Evolutionary conservation across 495 filamentous ascomycete genomes (phyloP).

Genomic region (Lentithecium fluviatile): DNA sequence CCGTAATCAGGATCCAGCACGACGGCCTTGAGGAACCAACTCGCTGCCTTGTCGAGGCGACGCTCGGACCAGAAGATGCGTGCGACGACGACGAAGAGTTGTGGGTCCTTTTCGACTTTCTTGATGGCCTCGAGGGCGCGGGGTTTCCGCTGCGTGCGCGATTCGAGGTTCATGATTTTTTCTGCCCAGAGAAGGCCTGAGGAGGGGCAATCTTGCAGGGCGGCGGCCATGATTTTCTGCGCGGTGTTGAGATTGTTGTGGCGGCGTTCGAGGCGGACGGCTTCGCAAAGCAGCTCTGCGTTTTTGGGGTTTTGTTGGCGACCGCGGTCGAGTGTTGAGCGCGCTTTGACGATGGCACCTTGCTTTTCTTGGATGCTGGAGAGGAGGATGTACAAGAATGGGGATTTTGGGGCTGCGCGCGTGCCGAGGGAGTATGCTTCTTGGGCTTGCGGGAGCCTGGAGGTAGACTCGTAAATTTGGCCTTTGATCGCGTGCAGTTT

Average conservation of each 20-base stretch:
- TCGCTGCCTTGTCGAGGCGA: slow-evolving; percentile 83
- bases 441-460: slow-evolving; percentile 75
- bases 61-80: slow-evolving; percentile 77
- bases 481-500: slow-evolving; percentile 99
- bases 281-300: slow-evolving; percentile 84
- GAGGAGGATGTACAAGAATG: slow-evolving; percentile 86
- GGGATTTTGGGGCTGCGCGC: slow-evolving; percentile 76
- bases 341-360: slow-evolving; percentile 84
- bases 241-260: slow-evolving; percentile 80
- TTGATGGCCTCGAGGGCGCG: slow-evolving; percentile 91
- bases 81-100: slow-evolving; percentile 74
- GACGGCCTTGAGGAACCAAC: slow-evolving; percentile 95
- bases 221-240: slow-evolving; percentile 85
- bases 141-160: slow-evolving; percentile 86
- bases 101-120: slow-evolving; percentile 89
- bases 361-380: slow-evolving; percentile 81
- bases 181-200: slow-evolving; percentile 91
- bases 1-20: slow-evolving; percentile 80
- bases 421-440: slow-evolving; percentile 91
- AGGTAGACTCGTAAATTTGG: slow-evolving; percentile 84
- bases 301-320: slow-evolving; percentile 81
- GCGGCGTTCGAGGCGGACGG: slow-evolving; percentile 87
- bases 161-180: slow-evolving; percentile 89
- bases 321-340: slow-evolving; percentile 86
- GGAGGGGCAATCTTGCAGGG: slow-evolving; percentile 84